Evolutionary conservation across 2,329 filamentous ascomycete genomes (phyloP), one percentile per base, ranked within the genome.

Genomic region (Harringtonia lauricola): DNA sequence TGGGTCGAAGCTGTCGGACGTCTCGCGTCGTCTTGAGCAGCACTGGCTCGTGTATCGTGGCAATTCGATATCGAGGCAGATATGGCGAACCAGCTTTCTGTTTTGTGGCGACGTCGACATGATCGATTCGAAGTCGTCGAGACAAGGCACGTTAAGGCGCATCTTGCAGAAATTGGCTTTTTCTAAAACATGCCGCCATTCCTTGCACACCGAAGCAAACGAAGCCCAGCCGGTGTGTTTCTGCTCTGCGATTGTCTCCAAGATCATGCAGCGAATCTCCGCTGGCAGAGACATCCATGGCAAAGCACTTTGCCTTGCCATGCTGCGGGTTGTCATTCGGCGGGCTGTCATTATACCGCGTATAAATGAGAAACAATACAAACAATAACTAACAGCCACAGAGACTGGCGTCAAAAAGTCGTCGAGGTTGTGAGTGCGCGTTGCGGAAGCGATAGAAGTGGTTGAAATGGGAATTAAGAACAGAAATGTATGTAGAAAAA

Each of bases 231-330:
- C 55, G 29, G 47, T 48, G 47, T 55, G 31, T 49, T 56, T 62
- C 35, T 58, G 51, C 33, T 42, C 19, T 46, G 51, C 21, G 41
- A 60, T 51, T 46, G 26, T 33, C 36, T 50, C 46, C 40, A 63
- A 46, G 43, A 64, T 60, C 47, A 57, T 57, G 44, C 53, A 43
- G 37, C 58, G 56, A 51, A 64, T 55, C 46, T 64, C 60, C 19
- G 46, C 41, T 3, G 55, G 55, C 12, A 57, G 30, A 39, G 43
- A 51, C 28, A 18, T 14, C 55, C 51, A 56, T 36, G 41, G 13
- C 35, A 37, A 43, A 13, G 35, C n/a, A 19, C 40, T 43, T 38
- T 36, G 42, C 22, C 24, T 47, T 44, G 42, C 24, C 30, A 38
- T 18, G 35, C 38, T 40, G 42, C 39, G 39, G 29, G 38, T 36